Evolutionary conservation across 768 basidiomycete genomes (phyloP).

Genomic region (Lentinula sp.): DNA sequence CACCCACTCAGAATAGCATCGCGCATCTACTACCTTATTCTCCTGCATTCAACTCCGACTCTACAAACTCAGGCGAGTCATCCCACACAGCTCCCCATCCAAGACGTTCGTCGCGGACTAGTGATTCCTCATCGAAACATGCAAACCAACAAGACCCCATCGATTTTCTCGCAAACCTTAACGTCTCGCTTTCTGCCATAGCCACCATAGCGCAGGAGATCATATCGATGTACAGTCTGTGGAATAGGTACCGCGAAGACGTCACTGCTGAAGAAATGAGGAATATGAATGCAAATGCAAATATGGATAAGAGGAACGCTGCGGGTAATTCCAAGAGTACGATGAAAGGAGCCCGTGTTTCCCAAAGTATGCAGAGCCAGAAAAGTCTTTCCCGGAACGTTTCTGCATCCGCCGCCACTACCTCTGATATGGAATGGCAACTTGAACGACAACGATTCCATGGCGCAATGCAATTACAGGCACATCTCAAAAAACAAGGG

Average conservation of each 20-base stretch:
- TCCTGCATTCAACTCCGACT: constrained; percentile 10
- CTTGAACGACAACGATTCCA: neutral
- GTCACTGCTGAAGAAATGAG: constrained; percentile 25
- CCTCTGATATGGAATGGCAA: neutral
- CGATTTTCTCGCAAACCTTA: constrained; percentile 78
- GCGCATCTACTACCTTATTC: constrained; percentile 30
- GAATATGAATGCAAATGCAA: neutral
- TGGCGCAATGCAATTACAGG: neutral
- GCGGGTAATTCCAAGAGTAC: neutral
- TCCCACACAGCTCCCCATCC: constrained; percentile 27
- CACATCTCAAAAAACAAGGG: neutral
- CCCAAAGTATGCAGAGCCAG: neutral
- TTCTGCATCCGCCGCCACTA: neutral
- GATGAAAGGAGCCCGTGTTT: neutral
- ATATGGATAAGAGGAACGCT: neutral
- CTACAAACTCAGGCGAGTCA: constrained; percentile 11
- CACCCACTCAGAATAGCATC: constrained; percentile 42
- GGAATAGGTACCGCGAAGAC: constrained; percentile 80
- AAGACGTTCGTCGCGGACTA: constrained; percentile 52
- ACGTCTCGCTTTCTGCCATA: constrained; percentile 77
- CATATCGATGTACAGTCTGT: constrained; percentile 80
- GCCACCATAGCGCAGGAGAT: constrained; percentile 89
- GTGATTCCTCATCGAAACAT: constrained; percentile 19
- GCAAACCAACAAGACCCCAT: constrained; percentile 54
- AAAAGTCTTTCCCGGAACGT: constrained; percentile 4